Evolutionary conservation across 306 rosid genomes (phyloP), one percentile per base, ranked within the genome.

Genomic region (Fragaria ananassa): DNA sequence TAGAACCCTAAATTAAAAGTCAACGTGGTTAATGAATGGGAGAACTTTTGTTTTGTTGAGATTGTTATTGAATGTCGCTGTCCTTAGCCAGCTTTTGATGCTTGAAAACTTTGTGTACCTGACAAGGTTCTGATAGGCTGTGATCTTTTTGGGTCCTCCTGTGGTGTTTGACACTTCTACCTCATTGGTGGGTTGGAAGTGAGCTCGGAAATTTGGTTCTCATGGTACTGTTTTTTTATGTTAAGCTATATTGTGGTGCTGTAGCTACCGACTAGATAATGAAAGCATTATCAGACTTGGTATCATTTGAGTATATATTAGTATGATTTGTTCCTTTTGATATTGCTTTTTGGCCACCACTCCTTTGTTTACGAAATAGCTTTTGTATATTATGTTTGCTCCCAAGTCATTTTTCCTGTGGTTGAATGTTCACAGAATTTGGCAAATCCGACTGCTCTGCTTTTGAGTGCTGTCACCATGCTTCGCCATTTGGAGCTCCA

Each of bases 401-500:
- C 41, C 82, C 79, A 50, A 81, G 41, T 77, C 56, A 65, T 78
- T 41, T 76, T 75, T 60, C 42, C 2, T 77, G 31, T 76, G 15
- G 50, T 76, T 83, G 71, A 75, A 76, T 79, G 79, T 71, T 67
- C 34, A 56, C 78, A 96, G 99, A 91, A 96, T 76, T 70, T 96
- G 93, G 99, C 98, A 47, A 96, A 96, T 78, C 99, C 98, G 44
- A 96, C 98, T 75, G 99, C 99, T 50, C 89, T 95, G 83, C 86
- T 95, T 61, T 84, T 95, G 80, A 95, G 99, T 81, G 47, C 85
- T 74, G 99, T 96, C 56, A 9, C 97, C 23, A 92, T 96, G 98
- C 86, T 92, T 71, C 98, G 90, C 71, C 98, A 96, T 88, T 79
- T 96, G 86, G 75, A 91, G 74, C 87, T 92, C 67, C 77, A 91